These are phyloP conservation scores for Pulicaria dysenterica DNA, from an alignment of 129 eudicot genomes.

Conservation along the genomic window DNA sequence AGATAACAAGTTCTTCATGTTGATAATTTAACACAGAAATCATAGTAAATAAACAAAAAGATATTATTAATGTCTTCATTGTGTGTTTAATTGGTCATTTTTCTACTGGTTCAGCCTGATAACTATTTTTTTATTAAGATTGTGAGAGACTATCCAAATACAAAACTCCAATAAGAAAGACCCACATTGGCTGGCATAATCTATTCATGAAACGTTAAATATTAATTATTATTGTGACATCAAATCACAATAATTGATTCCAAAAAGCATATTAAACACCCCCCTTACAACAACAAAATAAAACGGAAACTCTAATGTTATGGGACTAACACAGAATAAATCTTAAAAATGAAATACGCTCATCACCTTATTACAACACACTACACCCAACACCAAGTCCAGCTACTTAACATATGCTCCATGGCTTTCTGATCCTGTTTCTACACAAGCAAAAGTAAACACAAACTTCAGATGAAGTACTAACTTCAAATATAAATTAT, in stretches of 20 bases:
- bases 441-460: not conserved
- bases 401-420: too few relatives aligned
- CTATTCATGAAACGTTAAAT: not conserved
- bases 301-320: not conserved
- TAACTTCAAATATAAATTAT: not conserved
- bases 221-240: not conserved
- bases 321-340: not conserved
- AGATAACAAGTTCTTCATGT: too few relatives aligned
- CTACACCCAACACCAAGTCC: too few relatives aligned
- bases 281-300: not conserved
- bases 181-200: too few relatives aligned
- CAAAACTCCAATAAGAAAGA: too few relatives aligned
- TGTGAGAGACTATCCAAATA: too few relatives aligned
- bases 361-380: constrained; percentile 16
- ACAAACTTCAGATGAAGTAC: not conserved
- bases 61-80: too few relatives aligned
- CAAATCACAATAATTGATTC: not conserved
- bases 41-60: too few relatives aligned
- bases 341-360: constrained; percentile 16
- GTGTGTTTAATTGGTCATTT: too few relatives aligned
- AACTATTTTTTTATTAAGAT: too few relatives aligned
- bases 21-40: too few relatives aligned
- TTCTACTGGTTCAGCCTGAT: too few relatives aligned
- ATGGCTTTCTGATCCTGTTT: not conserved
- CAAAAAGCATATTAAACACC: not conserved